Conservation (phyloP, 2,329 filamentous ascomycete species). For the Microcyclospora pomicola region DNA sequence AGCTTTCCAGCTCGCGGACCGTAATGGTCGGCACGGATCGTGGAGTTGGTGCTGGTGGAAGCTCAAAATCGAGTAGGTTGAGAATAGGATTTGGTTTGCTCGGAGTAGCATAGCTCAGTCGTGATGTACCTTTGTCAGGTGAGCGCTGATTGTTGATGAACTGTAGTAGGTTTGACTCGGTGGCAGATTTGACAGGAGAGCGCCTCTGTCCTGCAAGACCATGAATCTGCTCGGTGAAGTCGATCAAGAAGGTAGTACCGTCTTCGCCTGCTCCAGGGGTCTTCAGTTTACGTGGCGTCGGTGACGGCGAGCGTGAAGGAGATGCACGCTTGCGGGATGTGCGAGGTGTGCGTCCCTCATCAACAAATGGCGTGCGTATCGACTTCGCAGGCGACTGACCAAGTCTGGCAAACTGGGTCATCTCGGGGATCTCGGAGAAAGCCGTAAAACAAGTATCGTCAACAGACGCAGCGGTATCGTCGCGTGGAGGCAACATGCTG, state of each 20-base stretch:
- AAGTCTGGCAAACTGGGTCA: constrained; percentile 68
- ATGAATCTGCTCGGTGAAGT: constrained; percentile 72
- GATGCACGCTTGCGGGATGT: constrained; percentile 32
- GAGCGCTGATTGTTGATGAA: constrained; percentile 29
- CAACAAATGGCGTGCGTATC: constrained; percentile 12
- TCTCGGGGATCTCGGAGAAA: constrained; percentile 79
- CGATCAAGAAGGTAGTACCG: constrained; percentile 64
- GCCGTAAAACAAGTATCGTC: constrained; percentile 70
- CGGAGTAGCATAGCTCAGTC: constrained; percentile 26
- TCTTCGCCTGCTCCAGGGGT: constrained; percentile 30
- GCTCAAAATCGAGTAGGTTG: constrained; percentile 76
- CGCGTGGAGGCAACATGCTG: constrained; percentile 10
- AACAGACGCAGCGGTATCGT: constrained; percentile 21
- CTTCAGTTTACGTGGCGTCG: constrained; percentile 40
- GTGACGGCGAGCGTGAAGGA: constrained; percentile 32
- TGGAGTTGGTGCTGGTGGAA: constrained; percentile 85
- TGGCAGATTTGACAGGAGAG: constrained; percentile 38
- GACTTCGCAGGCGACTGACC: constrained; percentile 39
- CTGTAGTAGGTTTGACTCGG: constrained; percentile 35
- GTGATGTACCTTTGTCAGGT: constrained; percentile 24
- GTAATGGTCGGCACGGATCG: constrained; percentile 83
- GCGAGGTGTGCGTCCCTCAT: constrained; percentile 30
- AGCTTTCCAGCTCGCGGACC: constrained; percentile 76
- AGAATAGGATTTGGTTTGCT: constrained; percentile 38
- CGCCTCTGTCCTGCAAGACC: constrained; percentile 34